Percentiles rank a stretch among this genome's conserved stretches.
Conservation (phyloP, 73 alveolate species). For the Tetrahymena thermophila region DNA sequence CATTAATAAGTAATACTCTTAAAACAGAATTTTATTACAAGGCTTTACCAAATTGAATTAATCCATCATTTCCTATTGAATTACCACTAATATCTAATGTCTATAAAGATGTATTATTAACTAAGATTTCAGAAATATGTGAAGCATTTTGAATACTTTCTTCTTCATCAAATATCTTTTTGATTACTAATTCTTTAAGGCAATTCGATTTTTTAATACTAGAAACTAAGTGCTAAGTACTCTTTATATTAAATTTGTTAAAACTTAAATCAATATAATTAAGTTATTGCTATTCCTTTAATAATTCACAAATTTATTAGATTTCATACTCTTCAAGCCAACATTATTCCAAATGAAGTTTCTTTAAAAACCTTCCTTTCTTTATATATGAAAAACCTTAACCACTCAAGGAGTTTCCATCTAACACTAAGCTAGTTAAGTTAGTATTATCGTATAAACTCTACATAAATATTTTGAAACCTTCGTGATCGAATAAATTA, state of each 20-base stretch:
- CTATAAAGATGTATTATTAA: neutral
- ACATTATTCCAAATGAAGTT: neutral
- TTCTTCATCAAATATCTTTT: neutral
- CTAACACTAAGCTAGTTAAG: neutral
- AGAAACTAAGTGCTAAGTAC: neutral
- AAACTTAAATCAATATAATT: neutral
- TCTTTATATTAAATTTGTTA: neutral
- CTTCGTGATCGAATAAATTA: neutral
- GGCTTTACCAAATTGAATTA: neutral
- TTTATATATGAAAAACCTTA: neutral
- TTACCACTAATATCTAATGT: neutral
- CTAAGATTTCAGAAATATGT: neutral
- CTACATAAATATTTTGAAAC: neutral
- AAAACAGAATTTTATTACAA: neutral
- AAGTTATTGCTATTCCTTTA: neutral
- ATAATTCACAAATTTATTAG: neutral
- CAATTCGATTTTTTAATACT: neutral
- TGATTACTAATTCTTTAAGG: neutral
- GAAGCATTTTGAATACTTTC: neutral
- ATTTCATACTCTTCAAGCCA: neutral
- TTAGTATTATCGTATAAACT: neutral
- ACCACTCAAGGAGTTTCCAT: neutral
- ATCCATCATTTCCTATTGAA: neutral
- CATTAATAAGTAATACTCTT: neutral
- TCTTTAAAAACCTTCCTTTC: neutral